Conservation (phyloP, 176 grass and related monocot species). For the Eremochloa ophiuroides region DNA sequence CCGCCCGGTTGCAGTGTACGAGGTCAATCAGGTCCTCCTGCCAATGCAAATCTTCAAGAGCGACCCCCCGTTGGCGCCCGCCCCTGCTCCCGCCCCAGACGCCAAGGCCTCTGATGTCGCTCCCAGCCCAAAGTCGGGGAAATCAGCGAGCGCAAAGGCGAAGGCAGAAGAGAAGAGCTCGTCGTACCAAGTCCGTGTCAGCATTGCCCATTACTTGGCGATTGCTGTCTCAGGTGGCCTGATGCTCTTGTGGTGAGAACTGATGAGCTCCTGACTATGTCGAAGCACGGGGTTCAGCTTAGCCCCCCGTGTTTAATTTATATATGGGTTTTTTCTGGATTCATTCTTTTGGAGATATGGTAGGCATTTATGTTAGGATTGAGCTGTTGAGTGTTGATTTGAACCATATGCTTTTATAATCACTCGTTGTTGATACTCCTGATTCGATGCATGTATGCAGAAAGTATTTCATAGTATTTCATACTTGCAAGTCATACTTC, state of each 20-base stretch:
- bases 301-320: conserved; percentile 28
- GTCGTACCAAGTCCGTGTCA: neutral
- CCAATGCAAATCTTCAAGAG: conserved; percentile 81
- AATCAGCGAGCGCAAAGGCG: conserved; percentile 26
- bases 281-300: conserved; percentile 30
- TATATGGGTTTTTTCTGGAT: conserved; percentile 37
- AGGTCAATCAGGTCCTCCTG: conserved; percentile 74
- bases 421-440: conserved; percentile 13
- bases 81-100: conserved; percentile 74
- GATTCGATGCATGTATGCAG: conserved; percentile 22
- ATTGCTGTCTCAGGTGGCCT: conserved; percentile 37
- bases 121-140: conserved; percentile 18
- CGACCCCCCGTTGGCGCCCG: conserved; percentile 60
- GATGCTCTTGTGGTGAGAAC: conserved; percentile 48
- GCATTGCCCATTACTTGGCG: conserved; percentile 25
- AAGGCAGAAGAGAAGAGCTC: conserved; percentile 29
- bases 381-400: conserved; percentile 30
- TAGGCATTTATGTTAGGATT: conserved; percentile 45
- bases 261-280: conserved; percentile 10
- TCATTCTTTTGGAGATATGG: conserved; percentile 85
- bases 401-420: conserved; percentile 37
- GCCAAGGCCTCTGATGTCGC: conserved; percentile 51
- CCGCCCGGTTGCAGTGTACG: conserved; percentile 63
- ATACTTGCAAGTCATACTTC: neutral
- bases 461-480: conserved; percentile 32